Conservation (phyloP, 2,329 filamentous ascomycete species). For the Fonsecaea multimorphosa region DNA sequence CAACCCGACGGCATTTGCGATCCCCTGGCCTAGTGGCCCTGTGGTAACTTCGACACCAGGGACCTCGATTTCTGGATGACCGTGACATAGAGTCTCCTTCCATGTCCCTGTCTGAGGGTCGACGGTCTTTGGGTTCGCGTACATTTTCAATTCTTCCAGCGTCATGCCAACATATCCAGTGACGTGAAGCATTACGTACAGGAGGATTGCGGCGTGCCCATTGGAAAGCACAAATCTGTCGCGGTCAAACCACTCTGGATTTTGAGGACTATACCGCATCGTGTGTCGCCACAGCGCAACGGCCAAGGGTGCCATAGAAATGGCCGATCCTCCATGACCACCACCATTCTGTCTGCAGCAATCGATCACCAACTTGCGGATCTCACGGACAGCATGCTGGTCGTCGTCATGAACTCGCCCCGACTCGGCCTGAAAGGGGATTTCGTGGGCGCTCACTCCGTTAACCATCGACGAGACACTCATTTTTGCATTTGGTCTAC, state of each 20-base stretch:
- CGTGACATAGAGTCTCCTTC: conserved; percentile 54
- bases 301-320: conserved; percentile 59
- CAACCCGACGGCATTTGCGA: conserved; percentile 65
- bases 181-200: conserved; percentile 45
- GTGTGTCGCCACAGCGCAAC: conserved; percentile 65
- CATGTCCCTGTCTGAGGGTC: conserved; percentile 25
- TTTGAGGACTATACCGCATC: conserved; percentile 50
- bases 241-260: conserved; percentile 64
- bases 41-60: conserved; percentile 64
- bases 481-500: not conserved
- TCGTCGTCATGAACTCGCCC: not conserved
- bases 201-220: conserved; percentile 42
- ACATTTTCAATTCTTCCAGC: conserved; percentile 46
- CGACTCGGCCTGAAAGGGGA: not conserved
- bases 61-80: conserved; percentile 58
- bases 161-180: conserved; percentile 45
- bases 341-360: conserved; percentile 17
- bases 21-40: conserved; percentile 62
- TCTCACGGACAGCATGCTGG: not conserved
- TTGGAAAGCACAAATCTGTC: conserved; percentile 70
- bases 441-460: not conserved
- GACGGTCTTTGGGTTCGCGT: conserved; percentile 40
- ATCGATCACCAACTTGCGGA: not conserved
- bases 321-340: conserved; percentile 17
- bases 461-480: not conserved